Evolutionary conservation across 768 basidiomycete species (phyloP), one percentile per base, ranked within the genome.

Genomic region (Hypsizygus marmoreus): DNA sequence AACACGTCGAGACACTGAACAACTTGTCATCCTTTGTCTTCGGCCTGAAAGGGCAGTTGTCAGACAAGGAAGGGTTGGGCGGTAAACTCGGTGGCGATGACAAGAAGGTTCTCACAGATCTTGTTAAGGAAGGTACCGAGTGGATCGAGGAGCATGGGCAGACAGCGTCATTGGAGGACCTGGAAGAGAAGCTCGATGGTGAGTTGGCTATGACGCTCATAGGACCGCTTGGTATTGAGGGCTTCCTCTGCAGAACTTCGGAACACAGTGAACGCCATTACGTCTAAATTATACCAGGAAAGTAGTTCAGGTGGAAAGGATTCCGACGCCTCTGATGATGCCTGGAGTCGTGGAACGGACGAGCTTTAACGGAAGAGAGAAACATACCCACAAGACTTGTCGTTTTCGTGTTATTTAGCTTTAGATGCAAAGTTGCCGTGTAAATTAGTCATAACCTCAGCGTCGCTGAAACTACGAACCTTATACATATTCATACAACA

Each of bases 91-190:
- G 62, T 38, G 72, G 72, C 12, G 69, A 73, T 0, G 84, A 86
- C 64, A 82, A 79, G 69, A 72, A 73, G 63, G 73, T 70, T n/a
- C 67, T 93, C 39, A 65, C 79, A 37, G 77, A 75, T 3, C 69
- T 76, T 31, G 64, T 91, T 62, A 82, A 84, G 68, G 88, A 89
- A 53, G 79, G 76, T 38, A 72, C 73, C 23, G 81, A 85, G 38
- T 94, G 91, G 89, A 71, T 91, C 44, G 91, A 94, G 13, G 76
- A 82, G 50, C 71, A 84, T 58, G 78, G 80, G 9, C 66, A 75
- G 35, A 66, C 65, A 11, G 91, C 91, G 3, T 71, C 72, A 20
- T 76, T 83, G 28, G 88, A 88, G 49, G 88, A 89, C 40, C 67
- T 90, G 35, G 89, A 92, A 64, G 89, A 91, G 69, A 87, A 88